These are phyloP conservation scores for Chloris gayana DNA, from an alignment of 176 grass and related monocot species.

Conservation along the genomic window DNA sequence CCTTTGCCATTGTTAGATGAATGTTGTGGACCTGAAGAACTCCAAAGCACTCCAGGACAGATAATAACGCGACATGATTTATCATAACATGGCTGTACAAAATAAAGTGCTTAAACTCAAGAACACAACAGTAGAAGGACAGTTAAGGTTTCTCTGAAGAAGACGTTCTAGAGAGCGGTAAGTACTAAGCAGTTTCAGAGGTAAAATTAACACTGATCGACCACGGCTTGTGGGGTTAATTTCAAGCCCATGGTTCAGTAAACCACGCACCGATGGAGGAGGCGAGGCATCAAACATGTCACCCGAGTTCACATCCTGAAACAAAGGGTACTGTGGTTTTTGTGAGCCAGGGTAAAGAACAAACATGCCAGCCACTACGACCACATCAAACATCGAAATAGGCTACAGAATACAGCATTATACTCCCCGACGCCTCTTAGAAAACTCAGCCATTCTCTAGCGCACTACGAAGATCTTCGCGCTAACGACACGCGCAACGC, in stretches of 20 bases:
- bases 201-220: no score
- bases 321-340: conserved; percentile 20
- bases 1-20: background rate
- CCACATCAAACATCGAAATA: conserved; percentile 63
- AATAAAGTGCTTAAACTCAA: background rate
- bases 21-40: background rate
- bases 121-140: background rate
- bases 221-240: background rate
- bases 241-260: conserved; percentile 17
- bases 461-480: conserved; percentile 42
- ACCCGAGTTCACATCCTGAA: conserved; percentile 16
- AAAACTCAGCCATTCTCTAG: conserved; percentile 53
- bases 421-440: conserved; percentile 33
- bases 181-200: no score
- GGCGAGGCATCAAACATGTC: conserved; percentile 30
- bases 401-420: conserved; percentile 18
- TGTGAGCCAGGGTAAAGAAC: conserved; percentile 33
- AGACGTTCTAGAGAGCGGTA: background rate
- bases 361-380: conserved; percentile 56
- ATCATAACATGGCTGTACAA: background rate
- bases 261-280: background rate
- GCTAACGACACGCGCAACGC: conserved; percentile 31
- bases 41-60: background rate
- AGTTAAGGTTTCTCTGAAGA: background rate
- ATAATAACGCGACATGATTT: background rate